Evolutionary conservation across 1,284 basidiomycete species (phyloP), one percentile per base, ranked within the genome.

Genomic region (Cutaneotrichosporon cavernicola): DNA sequence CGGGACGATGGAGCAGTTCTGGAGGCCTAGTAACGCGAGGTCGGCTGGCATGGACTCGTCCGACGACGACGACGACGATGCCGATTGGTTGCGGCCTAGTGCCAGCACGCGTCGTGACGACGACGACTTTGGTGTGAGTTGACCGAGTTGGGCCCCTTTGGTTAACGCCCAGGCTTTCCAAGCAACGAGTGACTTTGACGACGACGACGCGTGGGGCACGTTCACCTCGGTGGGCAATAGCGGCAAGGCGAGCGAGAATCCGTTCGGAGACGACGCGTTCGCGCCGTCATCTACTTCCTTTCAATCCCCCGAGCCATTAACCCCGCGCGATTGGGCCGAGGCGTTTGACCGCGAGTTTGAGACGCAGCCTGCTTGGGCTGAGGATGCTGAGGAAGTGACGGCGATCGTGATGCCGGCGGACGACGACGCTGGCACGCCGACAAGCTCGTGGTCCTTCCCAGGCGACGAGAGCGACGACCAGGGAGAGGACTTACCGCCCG

Each of bases 61-160:
- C 4, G 76, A 77, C 55, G 76, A 78, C 5, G 77, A 79, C 60
- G 77, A 79, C 49, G 77, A 79, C 43, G 77, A 79, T 60, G 77
- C 73, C 30, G 77, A 77, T 64, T 80, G 78, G 78, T 61, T 77
- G 9, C 61, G 73, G 40, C 76, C 76, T 0, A 69, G 53, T 55
- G n/a, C 69, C 59, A 62, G 67, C 38, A 69, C 62, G 49, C 60
- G 56, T 47, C 49, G 69, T 63, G 66, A 70, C 34, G 73, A 71
- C 30, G 64, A 76, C 18, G 76, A 78, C 51, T 78, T 77, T 64
- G 77, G 74, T 5, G 77, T 77, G 67, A 73, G 73, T 63, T 8
- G 9, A 18, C 26, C 30, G 1, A 16, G 16, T 18, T 52, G 31
- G 26, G n/a, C 4, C 7, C n/a, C 9, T 21, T 38, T 56, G 31